phyloP scores from a whole-genome alignment of 2,329 filamentous ascomycete genomes.

The Pseudohalonectria lignicola region DNA sequence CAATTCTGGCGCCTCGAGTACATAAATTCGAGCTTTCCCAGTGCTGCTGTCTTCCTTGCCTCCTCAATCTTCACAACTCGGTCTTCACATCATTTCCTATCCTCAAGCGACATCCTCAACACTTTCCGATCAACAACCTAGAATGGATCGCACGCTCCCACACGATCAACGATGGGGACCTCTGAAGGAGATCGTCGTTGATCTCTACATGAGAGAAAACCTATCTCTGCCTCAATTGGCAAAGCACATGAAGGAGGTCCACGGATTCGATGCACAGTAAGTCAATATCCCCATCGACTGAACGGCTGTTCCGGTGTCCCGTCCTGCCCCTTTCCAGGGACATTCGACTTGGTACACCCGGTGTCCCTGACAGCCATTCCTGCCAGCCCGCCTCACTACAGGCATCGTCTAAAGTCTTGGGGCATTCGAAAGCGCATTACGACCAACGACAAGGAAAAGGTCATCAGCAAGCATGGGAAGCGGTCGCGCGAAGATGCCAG shows the following conservation, averaged over 20 bases:
- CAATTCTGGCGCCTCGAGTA: too few relatives aligned
- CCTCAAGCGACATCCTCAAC: not conserved
- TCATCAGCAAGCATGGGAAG: not conserved
- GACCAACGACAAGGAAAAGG: not conserved
- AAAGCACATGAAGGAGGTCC: conserved; percentile 1
- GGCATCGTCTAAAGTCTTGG: not conserved
- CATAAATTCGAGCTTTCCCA: not conserved
- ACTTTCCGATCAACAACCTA: not conserved
- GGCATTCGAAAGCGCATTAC: not conserved
- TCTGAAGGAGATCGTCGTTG: not conserved
- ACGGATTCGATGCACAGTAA: conserved; percentile 1
- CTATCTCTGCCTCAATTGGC: not conserved
- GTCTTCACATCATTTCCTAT: not conserved
- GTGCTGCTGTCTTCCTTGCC: not conserved
- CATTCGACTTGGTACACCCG: too few relatives aligned
- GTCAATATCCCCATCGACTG: not conserved
- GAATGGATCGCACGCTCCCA: not conserved
- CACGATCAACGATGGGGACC: not conserved
- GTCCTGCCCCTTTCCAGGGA: too few relatives aligned
- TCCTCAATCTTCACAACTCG: not conserved
- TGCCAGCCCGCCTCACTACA: not conserved
- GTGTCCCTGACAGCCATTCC: too few relatives aligned
- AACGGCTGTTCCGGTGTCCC: not conserved
- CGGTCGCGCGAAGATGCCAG: not conserved
- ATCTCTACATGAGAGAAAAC: not conserved